Evolutionary conservation across 768 basidiomycete genomes (phyloP).

Genomic region (Boletus rex-veris): DNA sequence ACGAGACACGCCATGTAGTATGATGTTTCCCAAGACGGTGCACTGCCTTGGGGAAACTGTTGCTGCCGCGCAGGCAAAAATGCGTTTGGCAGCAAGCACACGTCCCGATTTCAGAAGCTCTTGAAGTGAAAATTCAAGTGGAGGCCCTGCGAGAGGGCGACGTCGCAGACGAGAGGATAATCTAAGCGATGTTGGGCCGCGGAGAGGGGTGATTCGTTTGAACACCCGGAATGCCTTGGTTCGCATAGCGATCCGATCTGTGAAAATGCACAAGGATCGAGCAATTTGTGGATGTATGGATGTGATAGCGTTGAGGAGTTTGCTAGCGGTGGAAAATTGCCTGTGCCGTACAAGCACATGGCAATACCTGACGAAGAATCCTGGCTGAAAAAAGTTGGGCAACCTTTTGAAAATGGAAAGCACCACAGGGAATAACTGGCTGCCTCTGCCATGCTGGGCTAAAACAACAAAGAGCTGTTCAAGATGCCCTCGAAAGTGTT

Average conservation of each 20-base stretch:
- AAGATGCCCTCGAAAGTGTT: constrained; percentile 42
- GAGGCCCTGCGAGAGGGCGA: neutral
- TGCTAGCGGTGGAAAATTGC: constrained; percentile 36
- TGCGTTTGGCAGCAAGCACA: constrained; percentile 40
- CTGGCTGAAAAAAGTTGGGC: constrained; percentile 39
- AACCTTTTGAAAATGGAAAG: constrained; percentile 34
- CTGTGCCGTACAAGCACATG: constrained; percentile 40
- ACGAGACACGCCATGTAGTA: constrained; percentile 45
- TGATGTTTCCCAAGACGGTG: constrained; percentile 53
- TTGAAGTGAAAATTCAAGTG: constrained; percentile 20
- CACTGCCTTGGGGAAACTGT: constrained; percentile 30
- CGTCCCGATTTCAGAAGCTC: constrained; percentile 35
- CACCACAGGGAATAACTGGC: constrained; percentile 38
- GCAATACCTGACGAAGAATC: constrained; percentile 37
- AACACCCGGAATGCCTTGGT: constrained; percentile 8
- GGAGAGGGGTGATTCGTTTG: constrained; percentile 1
- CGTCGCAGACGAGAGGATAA: constrained; percentile 17
- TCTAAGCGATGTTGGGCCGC: constrained; percentile 10
- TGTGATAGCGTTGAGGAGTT: constrained; percentile 26
- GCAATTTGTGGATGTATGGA: constrained; percentile 10
- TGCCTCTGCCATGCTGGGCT: constrained; percentile 38
- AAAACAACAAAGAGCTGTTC: constrained; percentile 41
- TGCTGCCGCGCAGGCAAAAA: constrained; percentile 33
- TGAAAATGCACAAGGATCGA: constrained; percentile 5
- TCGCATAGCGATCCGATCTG: constrained; percentile 5